Conservation (phyloP, 2,329 filamentous ascomycete species). For the Cladosporium sp. region DNA sequence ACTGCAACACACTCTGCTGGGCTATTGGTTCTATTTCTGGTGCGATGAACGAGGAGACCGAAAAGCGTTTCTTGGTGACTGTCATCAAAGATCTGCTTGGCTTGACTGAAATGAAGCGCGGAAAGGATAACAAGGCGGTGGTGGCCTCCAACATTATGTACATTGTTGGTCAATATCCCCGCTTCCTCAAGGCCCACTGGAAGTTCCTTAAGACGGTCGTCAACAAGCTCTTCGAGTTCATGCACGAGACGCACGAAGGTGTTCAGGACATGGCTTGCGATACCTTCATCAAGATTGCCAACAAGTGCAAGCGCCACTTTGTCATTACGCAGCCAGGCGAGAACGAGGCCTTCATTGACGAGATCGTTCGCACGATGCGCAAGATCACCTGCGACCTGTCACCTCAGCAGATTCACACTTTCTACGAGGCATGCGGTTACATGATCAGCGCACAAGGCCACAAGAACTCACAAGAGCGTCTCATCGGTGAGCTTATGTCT, state of each 20-base stretch:
- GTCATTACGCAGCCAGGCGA: slow-evolving; percentile 93
- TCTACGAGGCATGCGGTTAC: slow-evolving; percentile 97
- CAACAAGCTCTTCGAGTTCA: slow-evolving; percentile 99
- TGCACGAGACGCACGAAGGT: slow-evolving; percentile 99
- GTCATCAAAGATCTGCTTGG: slow-evolving; percentile 98
- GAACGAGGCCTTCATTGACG: slow-evolving; percentile 93
- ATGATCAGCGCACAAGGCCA: slow-evolving; percentile 99
- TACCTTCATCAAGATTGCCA: slow-evolving; percentile 99
- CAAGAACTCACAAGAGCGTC: slow-evolving; percentile 84
- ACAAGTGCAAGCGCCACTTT: slow-evolving; percentile 96
- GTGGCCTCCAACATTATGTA: slow-evolving; percentile 99
- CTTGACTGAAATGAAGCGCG: slow-evolving; percentile 97
- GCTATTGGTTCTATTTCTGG: slow-evolving; percentile 97
- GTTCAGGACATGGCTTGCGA: slow-evolving; percentile 99
- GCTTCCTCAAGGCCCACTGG: slow-evolving; percentile 98
- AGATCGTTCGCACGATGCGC: slow-evolving; percentile 91
- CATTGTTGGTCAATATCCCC: slow-evolving; percentile 96
- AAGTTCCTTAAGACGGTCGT: slow-evolving; percentile 99
- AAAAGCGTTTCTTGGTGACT: slow-evolving; percentile 96
- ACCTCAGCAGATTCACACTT: slow-evolving; percentile 96
- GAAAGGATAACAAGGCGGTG: slow-evolving; percentile 98
- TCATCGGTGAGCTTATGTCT: slow-evolving; percentile 88
- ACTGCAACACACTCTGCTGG: slow-evolving; percentile 99
- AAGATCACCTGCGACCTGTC: slow-evolving; percentile 95
- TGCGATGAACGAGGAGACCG: slow-evolving; percentile 98